phyloP scores from a whole-genome alignment of 352 stramenopile species.

The Hyaloperonospora brassicae region DNA sequence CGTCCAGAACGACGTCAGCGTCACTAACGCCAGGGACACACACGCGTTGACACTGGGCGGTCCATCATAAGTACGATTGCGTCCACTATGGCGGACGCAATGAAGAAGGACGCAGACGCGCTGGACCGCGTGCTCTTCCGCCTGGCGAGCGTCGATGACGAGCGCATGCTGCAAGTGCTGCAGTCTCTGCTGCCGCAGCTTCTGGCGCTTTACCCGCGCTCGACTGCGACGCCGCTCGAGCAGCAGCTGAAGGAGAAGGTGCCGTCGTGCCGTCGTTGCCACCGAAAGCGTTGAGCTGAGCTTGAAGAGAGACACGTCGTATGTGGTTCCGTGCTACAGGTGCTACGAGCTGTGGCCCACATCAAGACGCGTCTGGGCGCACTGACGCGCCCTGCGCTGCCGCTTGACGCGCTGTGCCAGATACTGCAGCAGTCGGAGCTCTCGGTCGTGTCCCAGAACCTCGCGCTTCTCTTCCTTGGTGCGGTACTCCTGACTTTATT shows the following conservation, averaged over 20 bases:
- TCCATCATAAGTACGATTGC: too few relatives aligned
- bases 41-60: too few relatives aligned
- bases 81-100: slow-evolving; percentile 1
- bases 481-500: neutral
- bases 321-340: slow-evolving; percentile 21
- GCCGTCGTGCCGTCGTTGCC: neutral
- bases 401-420: slow-evolving; percentile 39
- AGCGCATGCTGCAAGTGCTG: slow-evolving; percentile 52
- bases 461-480: slow-evolving; percentile 75
- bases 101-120: slow-evolving; percentile 52
- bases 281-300: too few relatives aligned
- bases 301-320: too few relatives aligned
- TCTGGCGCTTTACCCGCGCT: slow-evolving; percentile 47
- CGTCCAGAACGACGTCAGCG: too few relatives aligned
- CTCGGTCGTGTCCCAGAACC: slow-evolving; percentile 54
- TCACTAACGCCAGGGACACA: too few relatives aligned
- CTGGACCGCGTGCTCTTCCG: slow-evolving; percentile 75
- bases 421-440: slow-evolving; percentile 33
- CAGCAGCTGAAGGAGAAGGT: slow-evolving; percentile 69
- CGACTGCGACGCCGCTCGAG: slow-evolving; percentile 27
- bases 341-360: slow-evolving; percentile 64
- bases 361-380: slow-evolving; percentile 64
- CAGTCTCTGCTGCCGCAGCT: slow-evolving; percentile 62
- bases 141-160: slow-evolving; percentile 58
- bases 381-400: slow-evolving; percentile 37